Evolutionary conservation across 2,329 filamentous ascomycete species (phyloP), one percentile per base, ranked within the genome.

Genomic region (Pseudocercospora fijiensis): DNA sequence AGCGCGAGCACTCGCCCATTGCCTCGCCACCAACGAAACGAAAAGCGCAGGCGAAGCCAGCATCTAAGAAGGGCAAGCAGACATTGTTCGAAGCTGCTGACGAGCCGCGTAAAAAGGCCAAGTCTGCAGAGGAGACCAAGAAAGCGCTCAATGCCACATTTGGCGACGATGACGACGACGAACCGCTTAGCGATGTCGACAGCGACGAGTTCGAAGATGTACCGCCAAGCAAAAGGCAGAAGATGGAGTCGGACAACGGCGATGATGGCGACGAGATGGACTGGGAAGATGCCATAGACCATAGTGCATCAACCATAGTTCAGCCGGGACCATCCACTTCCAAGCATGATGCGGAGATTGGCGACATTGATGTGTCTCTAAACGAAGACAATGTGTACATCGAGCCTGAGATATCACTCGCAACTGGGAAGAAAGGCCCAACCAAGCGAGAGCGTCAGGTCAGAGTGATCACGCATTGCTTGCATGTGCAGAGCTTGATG

Each of bases 401-500:
- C 7, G 63, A 65, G 53, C 76, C 78, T 11, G 64, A 79, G 69
- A 76, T 79, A 70, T 69, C 77, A 73, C 70, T 79, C 69, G 53
- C 74, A 22, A 68, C 71, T 78, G 77, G 79, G 18, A 96, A 91
- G 77, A 96, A 94, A 74, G 93, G 92, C 0, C 90, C 91, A 0
- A 90, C 90, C 2, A 96, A 96, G 77, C 86, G 90, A 27, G 92
- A 97, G 74, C 86, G 91, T 58, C 85, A 87, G 65, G 90, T 94
- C 61, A 85, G 95, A 26, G 85, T 88, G 33, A 84, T 88, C 3
- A 92, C 92, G 0, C 95, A 99, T 76, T 90, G 91, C 70, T 83
- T 96, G 69, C 95, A 99, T 76, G 92, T 98, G 1, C 88, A 96
- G 74, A 86, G 88, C 58, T 80, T 99, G 16, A 84, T 99, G 64